These are phyloP conservation scores for Monosporascus sp. DNA, from an alignment of 2,329 filamentous ascomycete genomes.

Conservation along the genomic window DNA sequence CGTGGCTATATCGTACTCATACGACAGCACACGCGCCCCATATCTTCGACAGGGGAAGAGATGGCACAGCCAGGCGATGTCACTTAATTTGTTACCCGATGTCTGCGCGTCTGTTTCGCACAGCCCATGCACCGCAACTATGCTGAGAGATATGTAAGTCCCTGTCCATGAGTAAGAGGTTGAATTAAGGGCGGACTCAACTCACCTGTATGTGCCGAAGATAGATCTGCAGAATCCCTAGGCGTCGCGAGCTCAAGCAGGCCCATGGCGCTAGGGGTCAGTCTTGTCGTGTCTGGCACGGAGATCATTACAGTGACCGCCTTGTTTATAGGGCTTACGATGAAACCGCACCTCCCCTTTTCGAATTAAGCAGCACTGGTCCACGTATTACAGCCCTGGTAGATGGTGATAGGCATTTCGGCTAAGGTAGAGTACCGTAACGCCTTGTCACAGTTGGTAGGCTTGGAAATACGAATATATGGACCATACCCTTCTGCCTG, in stretches of 20 bases:
- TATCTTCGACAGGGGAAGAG: slow-evolving; percentile 4
- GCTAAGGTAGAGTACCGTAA: no score
- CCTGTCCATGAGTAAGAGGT: no score
- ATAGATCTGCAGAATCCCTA: not conserved
- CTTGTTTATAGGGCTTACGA: no score
- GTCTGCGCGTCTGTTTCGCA: slow-evolving; percentile 1
- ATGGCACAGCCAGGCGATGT: slow-evolving; percentile 4
- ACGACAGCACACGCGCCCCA: slow-evolving; percentile 4
- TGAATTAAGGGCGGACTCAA: not conserved
- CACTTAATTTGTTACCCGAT: not conserved
- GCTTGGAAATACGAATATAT: no score
- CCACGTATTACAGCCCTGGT: no score
- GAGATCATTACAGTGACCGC: no score
- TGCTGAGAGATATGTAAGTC: not conserved
- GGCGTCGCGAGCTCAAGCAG: not conserved
- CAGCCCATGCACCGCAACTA: slow-evolving; percentile 5
- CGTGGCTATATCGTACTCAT: slow-evolving; percentile 6
- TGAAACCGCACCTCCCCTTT: no score
- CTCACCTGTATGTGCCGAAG: not conserved
- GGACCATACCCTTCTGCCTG: no score
- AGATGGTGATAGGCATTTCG: no score
- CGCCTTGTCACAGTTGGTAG: no score
- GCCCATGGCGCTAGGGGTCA: not conserved
- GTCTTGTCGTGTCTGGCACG: no score
- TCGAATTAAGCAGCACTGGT: no score